phyloP scores from a whole-genome alignment of 2,329 filamentous ascomycete species.

The Volutella citrinella region DNA sequence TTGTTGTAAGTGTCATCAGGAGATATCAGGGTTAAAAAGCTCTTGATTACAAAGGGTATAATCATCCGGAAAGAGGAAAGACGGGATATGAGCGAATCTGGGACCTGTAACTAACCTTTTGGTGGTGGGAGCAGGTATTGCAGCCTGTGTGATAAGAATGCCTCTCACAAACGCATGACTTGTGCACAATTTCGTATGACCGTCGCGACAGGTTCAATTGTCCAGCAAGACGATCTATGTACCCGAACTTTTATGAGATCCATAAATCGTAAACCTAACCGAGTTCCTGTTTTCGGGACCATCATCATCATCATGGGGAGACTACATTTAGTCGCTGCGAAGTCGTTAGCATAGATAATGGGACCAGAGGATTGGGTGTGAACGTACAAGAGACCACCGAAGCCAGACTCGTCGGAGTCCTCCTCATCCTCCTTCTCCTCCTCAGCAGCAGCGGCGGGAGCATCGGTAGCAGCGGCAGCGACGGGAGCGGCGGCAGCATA shows the following conservation, averaged over 20 bases:
- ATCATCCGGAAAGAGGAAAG: conserved; percentile 51
- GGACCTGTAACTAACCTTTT: conserved; percentile 44
- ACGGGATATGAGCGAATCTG: conserved; percentile 9
- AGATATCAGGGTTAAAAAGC: conserved; percentile 67
- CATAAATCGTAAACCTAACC: conserved; percentile 43
- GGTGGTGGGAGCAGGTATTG: conserved; percentile 4
- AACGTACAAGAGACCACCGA: conserved; percentile 75
- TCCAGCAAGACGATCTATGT: conserved; percentile 48
- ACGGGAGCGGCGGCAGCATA: conserved; percentile 82
- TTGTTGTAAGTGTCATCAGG: conserved; percentile 58
- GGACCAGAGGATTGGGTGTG: background rate
- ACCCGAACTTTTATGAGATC: conserved; percentile 37
- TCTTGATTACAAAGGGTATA: no score
- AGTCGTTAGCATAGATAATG: conserved; percentile 36
- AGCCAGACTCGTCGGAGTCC: conserved; percentile 65
- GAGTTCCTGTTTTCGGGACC: conserved; percentile 39
- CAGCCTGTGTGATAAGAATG: conserved; percentile 17
- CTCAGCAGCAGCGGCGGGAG: conserved; percentile 54
- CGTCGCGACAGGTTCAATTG: conserved; percentile 36
- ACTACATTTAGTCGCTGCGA: conserved; percentile 49
- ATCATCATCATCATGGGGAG: conserved; percentile 33
- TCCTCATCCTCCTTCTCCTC: conserved; percentile 67
- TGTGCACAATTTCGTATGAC: conserved; percentile 26
- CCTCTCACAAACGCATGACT: conserved; percentile 19
- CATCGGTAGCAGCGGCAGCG: conserved; percentile 54